Base-by-base conservation (phyloP, 2,329 filamentous ascomycete genomes). In the Ceratocystis huliohia region DNA sequence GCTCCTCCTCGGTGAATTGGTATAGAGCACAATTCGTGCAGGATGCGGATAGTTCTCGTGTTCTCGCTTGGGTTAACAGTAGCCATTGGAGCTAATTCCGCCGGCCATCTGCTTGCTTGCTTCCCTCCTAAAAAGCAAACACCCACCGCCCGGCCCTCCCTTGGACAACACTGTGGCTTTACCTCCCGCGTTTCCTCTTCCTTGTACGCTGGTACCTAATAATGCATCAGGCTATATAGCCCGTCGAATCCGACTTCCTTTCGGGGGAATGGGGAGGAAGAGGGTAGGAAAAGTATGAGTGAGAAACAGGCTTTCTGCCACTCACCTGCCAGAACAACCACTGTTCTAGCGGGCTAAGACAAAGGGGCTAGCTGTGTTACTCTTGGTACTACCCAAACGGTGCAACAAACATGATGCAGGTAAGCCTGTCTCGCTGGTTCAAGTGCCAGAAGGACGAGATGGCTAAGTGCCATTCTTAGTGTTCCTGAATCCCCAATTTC, bases 291-390 rank as follows among this genome's bases (percentile, higher is more conserved):
- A 37, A 56, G 50, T 41, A 15, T 41, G 37, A 56, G 50, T 15
- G 50, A 56, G 33, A 37, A 59, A 37, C 56, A 59, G 56, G 30
- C 56, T 37, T 59, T 59, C 30, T n/a, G 22, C 22, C 25, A 33
- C 25, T n/a, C 56, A 59, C 30, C 56, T 59, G 56, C 30, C 56
- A 59, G 56, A 59, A 37, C 15, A 59, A 25, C 56, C 25, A 20
- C 56, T 3, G 10, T 59, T 37, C 56, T 33, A 37, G 28, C 15
- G 28, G 56, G 15, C 56, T 20, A 59, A 59, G 56, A 59, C 56
- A 59, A 59, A 59, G 56, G 56, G 25, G 30, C 48, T 30, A n/a
- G 8, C 28, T 30, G 56, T 59, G 56, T 37, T 28, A 59, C 56
- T 15, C 56, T 33, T n/a, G 7, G 56, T 59, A n/a, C 17, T n/a